phyloP scores from a whole-genome alignment of 306 rosid genomes.

The Rosa persica region DNA sequence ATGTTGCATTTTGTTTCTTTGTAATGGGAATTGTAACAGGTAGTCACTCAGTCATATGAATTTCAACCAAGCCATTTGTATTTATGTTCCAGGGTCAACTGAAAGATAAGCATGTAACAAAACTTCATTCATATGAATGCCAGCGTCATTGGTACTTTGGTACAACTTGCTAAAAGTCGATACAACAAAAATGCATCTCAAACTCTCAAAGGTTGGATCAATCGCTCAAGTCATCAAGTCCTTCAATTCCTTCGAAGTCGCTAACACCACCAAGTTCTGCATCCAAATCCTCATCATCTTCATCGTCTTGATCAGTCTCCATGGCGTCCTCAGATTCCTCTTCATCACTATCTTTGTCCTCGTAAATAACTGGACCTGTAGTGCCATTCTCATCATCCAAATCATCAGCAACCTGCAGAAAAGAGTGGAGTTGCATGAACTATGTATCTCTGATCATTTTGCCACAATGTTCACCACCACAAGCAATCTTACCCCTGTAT shows the following conservation, averaged over 20 bases:
- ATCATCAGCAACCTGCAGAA: slow-evolving; percentile 53
- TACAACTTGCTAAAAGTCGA: slow-evolving; percentile 1
- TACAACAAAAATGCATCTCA: not conserved
- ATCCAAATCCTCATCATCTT: slow-evolving; percentile 34
- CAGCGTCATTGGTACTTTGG: not conserved
- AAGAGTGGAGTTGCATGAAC: not conserved
- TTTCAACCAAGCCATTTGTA: not conserved
- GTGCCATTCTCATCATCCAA: slow-evolving; percentile 41
- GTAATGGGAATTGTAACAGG: not conserved
- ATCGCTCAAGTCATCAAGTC: slow-evolving; percentile 40
- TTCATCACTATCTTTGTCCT: slow-evolving; percentile 63
- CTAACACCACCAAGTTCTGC: slow-evolving; percentile 41
- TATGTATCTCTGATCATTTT: not conserved
- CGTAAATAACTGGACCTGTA: slow-evolving; percentile 47
- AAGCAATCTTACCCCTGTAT: slow-evolving; percentile 46
- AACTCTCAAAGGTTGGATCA: slow-evolving; percentile 12
- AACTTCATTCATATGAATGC: slow-evolving; percentile 5
- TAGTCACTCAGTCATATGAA: not conserved
- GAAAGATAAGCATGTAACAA: not conserved
- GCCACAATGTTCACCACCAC: slow-evolving; percentile 5
- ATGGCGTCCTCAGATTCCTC: slow-evolving; percentile 55
- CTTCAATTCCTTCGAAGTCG: slow-evolving; percentile 50
- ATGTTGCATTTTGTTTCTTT: no score
- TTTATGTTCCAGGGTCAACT: not conserved
- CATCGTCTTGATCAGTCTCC: slow-evolving; percentile 60